Evolutionary conservation across 129 eudicot genomes (phyloP), one percentile per base, ranked within the genome.

Genomic region (Centaurea solstitialis): DNA sequence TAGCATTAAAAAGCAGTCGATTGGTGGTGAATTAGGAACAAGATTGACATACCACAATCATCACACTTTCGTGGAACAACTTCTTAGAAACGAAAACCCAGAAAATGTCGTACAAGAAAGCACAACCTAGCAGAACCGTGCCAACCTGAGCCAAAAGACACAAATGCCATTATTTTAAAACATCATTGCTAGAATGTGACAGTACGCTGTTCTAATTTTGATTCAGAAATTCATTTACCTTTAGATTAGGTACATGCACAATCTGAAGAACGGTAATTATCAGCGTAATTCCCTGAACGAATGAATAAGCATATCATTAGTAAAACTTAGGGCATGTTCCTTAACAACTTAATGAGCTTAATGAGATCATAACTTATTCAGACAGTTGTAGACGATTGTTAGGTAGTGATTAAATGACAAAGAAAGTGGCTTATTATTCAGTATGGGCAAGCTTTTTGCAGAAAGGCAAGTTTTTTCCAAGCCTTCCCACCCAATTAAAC

Each of bases 261-360:
- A 93, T 91, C 82, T 93, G 98, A 76, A 93, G 94, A 80, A 93
- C 98, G 12, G 98, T 93, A 47, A 91, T 82, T 75, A 93, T 91
- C 83, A 91, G 85, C 8, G 94, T 87, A 65, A 93, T 93, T 38
- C 98, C 98, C 98, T 93, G 89, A 69, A 35, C 64, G 68, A 83
- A 84, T 53, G 64, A 78, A 83, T 68, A 82, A 75, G 67, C 43
- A 37, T 10, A 71, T 67, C 64, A 77, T 77, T 57, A 78, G 28
- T 82, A 12, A 15, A 77, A 72, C 61, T 17, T 76, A 33, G 4
- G 4, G 37, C 0, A 3, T 33, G 37, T 4, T 33, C 4, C 5
- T 33, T 33, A 33, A 33, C 37, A 33, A 5, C 37, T 33, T 33
- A 33, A 33, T 33, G 37, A 33, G 37, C 5, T 33, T 33, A 33